Evolutionary conservation across 106 monocot genomes (phyloP).

Genomic region (Alisma plantagoaquatica): DNA sequence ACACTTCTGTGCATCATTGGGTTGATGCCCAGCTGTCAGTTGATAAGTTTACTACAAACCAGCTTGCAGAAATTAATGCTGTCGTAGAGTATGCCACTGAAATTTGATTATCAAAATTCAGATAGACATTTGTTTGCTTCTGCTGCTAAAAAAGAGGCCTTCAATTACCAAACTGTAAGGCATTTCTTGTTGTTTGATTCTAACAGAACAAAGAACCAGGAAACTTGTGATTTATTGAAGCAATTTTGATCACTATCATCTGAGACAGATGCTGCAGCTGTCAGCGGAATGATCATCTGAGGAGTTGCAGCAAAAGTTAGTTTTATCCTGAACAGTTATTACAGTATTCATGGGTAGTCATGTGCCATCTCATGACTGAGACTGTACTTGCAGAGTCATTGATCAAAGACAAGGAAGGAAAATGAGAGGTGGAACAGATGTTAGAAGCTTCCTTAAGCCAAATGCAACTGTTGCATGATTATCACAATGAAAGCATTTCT

Average conservation of each 20-base stretch:
- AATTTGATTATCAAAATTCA: too few relatives aligned
- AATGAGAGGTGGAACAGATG: conserved; percentile 14
- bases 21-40: conserved; percentile 23
- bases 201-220: background rate
- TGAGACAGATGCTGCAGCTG: too few relatives aligned
- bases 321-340: background rate
- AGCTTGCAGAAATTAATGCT: conserved; percentile 21
- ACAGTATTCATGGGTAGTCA: conserved; percentile 24
- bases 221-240: background rate
- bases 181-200: too few relatives aligned
- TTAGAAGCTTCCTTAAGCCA: conserved; percentile 15
- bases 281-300: background rate
- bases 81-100: conserved; percentile 34
- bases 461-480: conserved; percentile 20
- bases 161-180: background rate
- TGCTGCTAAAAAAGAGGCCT: too few relatives aligned
- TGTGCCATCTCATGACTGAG: background rate
- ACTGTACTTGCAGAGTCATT: conserved; percentile 25
- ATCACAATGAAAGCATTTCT: conserved; percentile 17
- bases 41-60: conserved; percentile 23
- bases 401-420: conserved; percentile 27
- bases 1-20: conserved; percentile 34
- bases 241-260: background rate
- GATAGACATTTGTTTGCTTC: too few relatives aligned
- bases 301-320: too few relatives aligned